Conservation (phyloP, 345 rosid genomes). For the Eutrema heterophyllum region DNA sequence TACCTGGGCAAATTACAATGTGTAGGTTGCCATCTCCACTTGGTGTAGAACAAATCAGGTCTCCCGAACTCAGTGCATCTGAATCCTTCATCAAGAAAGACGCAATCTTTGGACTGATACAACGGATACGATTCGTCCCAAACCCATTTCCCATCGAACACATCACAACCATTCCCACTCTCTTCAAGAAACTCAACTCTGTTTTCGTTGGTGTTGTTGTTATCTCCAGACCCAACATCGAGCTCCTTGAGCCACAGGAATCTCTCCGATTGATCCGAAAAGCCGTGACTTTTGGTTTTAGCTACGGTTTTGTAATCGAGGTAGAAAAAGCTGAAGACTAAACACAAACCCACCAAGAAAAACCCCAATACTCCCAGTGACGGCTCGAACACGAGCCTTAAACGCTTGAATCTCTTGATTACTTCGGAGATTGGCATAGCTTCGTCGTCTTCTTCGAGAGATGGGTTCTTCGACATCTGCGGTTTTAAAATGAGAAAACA, state of each 20-base stretch:
- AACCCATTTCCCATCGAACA: conserved; percentile 91
- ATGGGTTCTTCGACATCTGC: conserved; percentile 43
- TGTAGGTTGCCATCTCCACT: conserved; percentile 98
- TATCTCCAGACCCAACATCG: conserved; percentile 28
- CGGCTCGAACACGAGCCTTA: conserved; percentile 55
- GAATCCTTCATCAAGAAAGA: conserved; percentile 78
- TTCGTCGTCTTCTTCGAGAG: conserved; percentile 39
- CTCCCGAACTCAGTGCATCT: conserved; percentile 87
- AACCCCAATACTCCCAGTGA: conserved; percentile 65
- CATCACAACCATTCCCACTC: conserved; percentile 56
- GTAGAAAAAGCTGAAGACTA: conserved; percentile 64
- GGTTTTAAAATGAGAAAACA: not conserved
- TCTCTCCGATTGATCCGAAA: conserved; percentile 52
- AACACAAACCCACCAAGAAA: conserved; percentile 50
- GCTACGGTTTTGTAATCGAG: conserved; percentile 53
- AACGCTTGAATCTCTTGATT: conserved; percentile 57
- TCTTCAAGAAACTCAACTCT: conserved; percentile 59
- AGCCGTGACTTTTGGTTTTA: conserved; percentile 38
- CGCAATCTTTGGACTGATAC: conserved; percentile 81
- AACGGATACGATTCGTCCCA: conserved; percentile 89
- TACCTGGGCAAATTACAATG: conserved; percentile 85
- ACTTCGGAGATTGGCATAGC: conserved; percentile 36
- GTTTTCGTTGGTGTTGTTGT: not conserved
- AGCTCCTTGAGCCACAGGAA: conserved; percentile 53
- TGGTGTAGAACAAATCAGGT: conserved; percentile 74